These are phyloP conservation scores for Penicillium fimorum DNA, from an alignment of 495 filamentous ascomycete genomes.

Conservation along the genomic window DNA sequence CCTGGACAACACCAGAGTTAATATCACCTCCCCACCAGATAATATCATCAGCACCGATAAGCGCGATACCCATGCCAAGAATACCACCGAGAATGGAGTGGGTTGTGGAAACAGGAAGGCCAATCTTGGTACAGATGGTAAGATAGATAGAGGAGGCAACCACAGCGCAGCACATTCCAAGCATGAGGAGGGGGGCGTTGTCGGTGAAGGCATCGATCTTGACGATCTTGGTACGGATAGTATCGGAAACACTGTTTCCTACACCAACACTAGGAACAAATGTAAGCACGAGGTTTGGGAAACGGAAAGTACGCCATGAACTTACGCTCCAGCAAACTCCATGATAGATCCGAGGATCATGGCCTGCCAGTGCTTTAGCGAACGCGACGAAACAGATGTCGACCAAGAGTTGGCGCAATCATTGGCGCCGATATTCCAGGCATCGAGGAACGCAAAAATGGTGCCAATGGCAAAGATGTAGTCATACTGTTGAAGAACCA, in stretches of 20 bases:
- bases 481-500: background rate
- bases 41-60: background rate
- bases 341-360: background rate
- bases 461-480: background rate
- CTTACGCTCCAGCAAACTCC: slow-evolving; percentile 1
- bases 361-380: background rate
- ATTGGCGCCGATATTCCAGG: background rate
- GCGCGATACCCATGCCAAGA: background rate
- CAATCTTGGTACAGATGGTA: background rate
- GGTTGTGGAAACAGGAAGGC: background rate
- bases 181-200: background rate
- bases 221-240: background rate
- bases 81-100: background rate
- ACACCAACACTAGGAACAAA: background rate
- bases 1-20: background rate
- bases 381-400: background rate
- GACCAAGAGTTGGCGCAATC: background rate
- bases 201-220: background rate
- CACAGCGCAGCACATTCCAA: background rate
- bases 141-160: background rate
- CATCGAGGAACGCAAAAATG: background rate
- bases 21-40: background rate
- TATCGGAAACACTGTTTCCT: background rate
- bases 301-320: no score
- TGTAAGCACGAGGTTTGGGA: no score